Evolutionary conservation across 2,329 filamentous ascomycete genomes (phyloP).

Genomic region (Trichoderma pleuroti): DNA sequence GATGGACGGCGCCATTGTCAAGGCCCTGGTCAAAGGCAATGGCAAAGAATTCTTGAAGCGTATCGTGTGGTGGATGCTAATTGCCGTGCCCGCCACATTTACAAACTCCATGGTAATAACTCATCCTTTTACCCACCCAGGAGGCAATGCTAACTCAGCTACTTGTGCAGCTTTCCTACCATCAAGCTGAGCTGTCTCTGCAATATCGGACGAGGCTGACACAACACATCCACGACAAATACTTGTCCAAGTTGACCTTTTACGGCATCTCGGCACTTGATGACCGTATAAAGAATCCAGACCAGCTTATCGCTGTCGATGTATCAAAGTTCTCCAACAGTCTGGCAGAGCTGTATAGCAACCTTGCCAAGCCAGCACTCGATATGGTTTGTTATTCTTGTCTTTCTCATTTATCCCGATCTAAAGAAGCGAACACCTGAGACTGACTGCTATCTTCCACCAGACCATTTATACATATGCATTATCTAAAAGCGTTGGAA

Average conservation of each 20-base stretch:
- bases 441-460: constrained; percentile 25
- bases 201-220: constrained; percentile 91
- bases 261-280: constrained; percentile 94
- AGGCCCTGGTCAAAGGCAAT: constrained; percentile 84
- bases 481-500: constrained; percentile 89
- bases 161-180: constrained; percentile 72
- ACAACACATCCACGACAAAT: constrained; percentile 92
- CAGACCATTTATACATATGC: constrained; percentile 89
- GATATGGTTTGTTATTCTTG: constrained; percentile 65
- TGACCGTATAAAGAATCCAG: constrained; percentile 96
- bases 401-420: not conserved
- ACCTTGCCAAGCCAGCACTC: constrained; percentile 87
- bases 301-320: constrained; percentile 95
- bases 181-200: constrained; percentile 90
- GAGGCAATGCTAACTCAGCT: not conserved
- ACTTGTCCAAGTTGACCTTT: constrained; percentile 95
- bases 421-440: not conserved
- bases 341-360: constrained; percentile 91
- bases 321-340: constrained; percentile 96
- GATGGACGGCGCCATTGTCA: constrained; percentile 90
- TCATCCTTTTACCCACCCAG: not conserved
- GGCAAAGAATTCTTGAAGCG: constrained; percentile 85
- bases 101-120: constrained; percentile 91
- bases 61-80: constrained; percentile 97
- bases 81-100: constrained; percentile 92